A percentile compares a stretch with the other conserved stretches of the same genome.
These are phyloP conservation scores for Aaosphaeria pasadenensis DNA, from an alignment of 2,329 filamentous ascomycete species.

Conservation along the genomic window DNA sequence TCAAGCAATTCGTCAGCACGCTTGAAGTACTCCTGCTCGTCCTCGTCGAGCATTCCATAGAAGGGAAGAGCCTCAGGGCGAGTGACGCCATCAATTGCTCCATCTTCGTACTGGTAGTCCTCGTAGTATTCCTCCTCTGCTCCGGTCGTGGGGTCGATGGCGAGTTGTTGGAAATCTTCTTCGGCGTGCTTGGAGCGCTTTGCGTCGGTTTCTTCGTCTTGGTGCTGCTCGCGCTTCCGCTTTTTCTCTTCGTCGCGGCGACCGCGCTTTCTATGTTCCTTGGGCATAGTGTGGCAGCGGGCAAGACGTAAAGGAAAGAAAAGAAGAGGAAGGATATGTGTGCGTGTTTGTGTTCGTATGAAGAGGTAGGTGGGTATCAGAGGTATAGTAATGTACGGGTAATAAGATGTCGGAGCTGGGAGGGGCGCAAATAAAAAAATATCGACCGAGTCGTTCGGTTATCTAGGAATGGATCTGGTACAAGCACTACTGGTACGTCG, in stretches of 20 bases:
- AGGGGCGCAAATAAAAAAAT: too few relatives aligned
- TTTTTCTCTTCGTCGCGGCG: slow-evolving; percentile 52
- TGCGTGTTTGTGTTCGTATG: too few relatives aligned
- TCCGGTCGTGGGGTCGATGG: slow-evolving; percentile 8
- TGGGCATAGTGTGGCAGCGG: slow-evolving; percentile 48
- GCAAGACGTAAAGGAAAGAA: not conserved
- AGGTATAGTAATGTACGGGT: too few relatives aligned
- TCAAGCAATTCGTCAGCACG: slow-evolving; percentile 87
- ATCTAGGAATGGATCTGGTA: too few relatives aligned
- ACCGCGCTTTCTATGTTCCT: slow-evolving; percentile 58
- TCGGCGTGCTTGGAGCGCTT: slow-evolving; percentile 23
- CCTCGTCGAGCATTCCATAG: slow-evolving; percentile 87
- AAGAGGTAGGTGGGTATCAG: too few relatives aligned
- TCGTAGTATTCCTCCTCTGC: slow-evolving; percentile 6
- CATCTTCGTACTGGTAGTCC: slow-evolving; percentile 15
- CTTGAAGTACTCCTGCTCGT: slow-evolving; percentile 95
- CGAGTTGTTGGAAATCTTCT: slow-evolving; percentile 12
- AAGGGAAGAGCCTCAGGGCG: slow-evolving; percentile 65
- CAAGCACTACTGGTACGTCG: too few relatives aligned
- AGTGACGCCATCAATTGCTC: slow-evolving; percentile 25
- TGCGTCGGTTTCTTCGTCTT: slow-evolving; percentile 29
- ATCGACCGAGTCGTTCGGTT: too few relatives aligned
- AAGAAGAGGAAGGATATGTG: too few relatives aligned
- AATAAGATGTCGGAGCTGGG: too few relatives aligned
- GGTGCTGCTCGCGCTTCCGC: slow-evolving; percentile 47